phyloP scores from a whole-genome alignment of 345 rosid genomes.

The Nephelium lappaceum region DNA sequence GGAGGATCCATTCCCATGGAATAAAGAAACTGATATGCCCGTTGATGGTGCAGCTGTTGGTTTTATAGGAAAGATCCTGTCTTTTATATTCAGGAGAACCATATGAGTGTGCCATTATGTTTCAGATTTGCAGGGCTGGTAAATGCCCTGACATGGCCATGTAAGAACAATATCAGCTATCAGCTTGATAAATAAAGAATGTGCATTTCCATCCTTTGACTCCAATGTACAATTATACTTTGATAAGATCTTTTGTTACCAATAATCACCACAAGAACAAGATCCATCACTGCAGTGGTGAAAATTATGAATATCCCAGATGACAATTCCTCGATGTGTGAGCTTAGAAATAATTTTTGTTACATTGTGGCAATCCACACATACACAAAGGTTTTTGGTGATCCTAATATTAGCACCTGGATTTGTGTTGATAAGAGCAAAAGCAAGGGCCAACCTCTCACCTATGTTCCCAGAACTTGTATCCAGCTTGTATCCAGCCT shows the following conservation, averaged over 20 bases:
- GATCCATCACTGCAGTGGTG: constrained; percentile 25
- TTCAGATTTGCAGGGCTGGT: not conserved
- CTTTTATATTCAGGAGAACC: constrained; percentile 35
- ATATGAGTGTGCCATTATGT: not conserved
- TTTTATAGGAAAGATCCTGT: constrained; percentile 33
- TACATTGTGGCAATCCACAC: constrained; percentile 27
- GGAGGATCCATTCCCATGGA: constrained; percentile 65
- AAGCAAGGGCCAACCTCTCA: constrained; percentile 31
- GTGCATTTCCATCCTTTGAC: not conserved
- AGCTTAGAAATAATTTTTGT: constrained; percentile 28
- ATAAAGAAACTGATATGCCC: constrained; percentile 62
- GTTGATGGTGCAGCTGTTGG: constrained; percentile 36
- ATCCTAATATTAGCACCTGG: constrained; percentile 28
- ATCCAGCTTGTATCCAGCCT: constrained; percentile 25
- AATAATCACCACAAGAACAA: constrained; percentile 12
- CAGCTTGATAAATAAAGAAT: constrained; percentile 14
- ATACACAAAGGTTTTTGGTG: constrained; percentile 20
- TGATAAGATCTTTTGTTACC: not conserved
- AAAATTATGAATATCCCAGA: constrained; percentile 20
- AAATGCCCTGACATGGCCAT: not conserved
- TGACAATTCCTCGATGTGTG: constrained; percentile 21
- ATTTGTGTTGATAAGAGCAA: constrained; percentile 23
- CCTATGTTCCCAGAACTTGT: no score
- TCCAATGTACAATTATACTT: not conserved
- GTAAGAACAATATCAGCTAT: not conserved